These are phyloP conservation scores for Tylopilus sp. DNA, from an alignment of 1,284 basidiomycete species.

Conservation along the genomic window DNA sequence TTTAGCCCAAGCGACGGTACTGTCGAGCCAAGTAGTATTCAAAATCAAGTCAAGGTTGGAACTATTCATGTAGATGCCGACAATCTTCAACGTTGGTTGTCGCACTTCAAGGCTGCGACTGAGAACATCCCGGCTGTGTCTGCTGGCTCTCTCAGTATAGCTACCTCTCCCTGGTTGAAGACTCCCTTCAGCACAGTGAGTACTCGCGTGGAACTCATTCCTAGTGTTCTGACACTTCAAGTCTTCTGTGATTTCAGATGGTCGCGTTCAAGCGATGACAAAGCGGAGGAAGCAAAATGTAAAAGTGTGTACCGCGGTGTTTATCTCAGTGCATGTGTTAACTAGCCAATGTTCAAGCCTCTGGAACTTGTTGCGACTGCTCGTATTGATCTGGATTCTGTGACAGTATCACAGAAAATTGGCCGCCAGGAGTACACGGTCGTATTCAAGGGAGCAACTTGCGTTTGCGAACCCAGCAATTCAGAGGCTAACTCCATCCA, in stretches of 20 bases:
- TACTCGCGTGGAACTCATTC: not conserved
- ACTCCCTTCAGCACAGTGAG: slow-evolving; percentile 30
- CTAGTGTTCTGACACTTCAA: slow-evolving; percentile 14
- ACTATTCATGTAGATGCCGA: slow-evolving; percentile 49
- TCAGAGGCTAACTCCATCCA: slow-evolving; percentile 45
- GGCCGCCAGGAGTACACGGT: slow-evolving; percentile 37
- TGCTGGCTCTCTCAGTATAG: slow-evolving; percentile 1
- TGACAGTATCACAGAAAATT: slow-evolving; percentile 34
- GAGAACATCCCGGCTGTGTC: slow-evolving; percentile 20
- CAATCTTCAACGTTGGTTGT: slow-evolving; percentile 25
- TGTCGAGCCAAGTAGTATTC: slow-evolving; percentile 54
- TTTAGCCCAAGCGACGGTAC: slow-evolving; percentile 56
- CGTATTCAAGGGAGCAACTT: slow-evolving; percentile 38
- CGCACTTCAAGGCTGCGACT: slow-evolving; percentile 10
- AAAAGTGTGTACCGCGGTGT: slow-evolving; percentile 11
- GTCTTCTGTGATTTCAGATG: slow-evolving; percentile 18
- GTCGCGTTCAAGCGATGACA: slow-evolving; percentile 4
- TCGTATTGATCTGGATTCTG: slow-evolving; percentile 22
- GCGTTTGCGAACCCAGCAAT: slow-evolving; percentile 46
- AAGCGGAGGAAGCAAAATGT: slow-evolving; percentile 18
- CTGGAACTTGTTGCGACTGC: slow-evolving; percentile 19
- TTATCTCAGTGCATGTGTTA: not conserved
- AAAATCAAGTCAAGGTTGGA: slow-evolving; percentile 45
- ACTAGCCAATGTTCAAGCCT: slow-evolving; percentile 13
- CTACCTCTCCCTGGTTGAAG: slow-evolving; percentile 31